phyloP scores from a whole-genome alignment of 2,329 filamentous ascomycete species.

The Fusarium sp. region DNA sequence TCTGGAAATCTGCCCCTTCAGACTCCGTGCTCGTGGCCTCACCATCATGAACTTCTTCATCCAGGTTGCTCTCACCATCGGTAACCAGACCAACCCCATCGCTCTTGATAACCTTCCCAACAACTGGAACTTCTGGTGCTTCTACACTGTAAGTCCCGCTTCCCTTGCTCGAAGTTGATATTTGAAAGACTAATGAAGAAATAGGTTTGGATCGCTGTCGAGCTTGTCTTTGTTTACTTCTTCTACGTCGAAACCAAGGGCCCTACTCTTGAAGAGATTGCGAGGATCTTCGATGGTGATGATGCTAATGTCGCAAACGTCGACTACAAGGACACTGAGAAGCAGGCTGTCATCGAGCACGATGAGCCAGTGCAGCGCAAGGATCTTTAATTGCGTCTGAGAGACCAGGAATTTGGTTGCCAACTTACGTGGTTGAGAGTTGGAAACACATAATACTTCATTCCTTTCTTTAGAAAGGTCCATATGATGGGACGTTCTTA shows the following conservation, averaged over 20 bases:
- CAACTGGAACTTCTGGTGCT: constrained; percentile 75
- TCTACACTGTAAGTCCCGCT: constrained; percentile 63
- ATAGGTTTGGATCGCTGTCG: constrained; percentile 46
- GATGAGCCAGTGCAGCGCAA: constrained; percentile 2
- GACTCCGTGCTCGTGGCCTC: constrained; percentile 68
- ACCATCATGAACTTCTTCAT: constrained; percentile 75
- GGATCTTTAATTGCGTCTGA: background rate
- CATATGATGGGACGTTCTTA: rapidly evolving
- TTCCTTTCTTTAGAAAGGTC: background rate
- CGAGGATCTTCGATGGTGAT: constrained; percentile 77
- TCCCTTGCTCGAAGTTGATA: rapidly evolving
- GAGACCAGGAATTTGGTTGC: background rate
- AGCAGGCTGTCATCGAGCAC: constrained; percentile 15
- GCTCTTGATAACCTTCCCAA: constrained; percentile 71
- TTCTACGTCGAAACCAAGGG: constrained; percentile 78
- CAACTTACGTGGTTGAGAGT: no score
- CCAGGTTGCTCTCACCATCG: constrained; percentile 71
- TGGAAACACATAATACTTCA: background rate
- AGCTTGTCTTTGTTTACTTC: constrained; percentile 73
- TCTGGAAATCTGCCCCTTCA: constrained; percentile 70
- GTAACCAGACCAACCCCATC: constrained; percentile 73
- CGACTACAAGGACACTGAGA: constrained; percentile 6
- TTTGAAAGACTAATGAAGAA: background rate
- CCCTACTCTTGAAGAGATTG: constrained; percentile 71
- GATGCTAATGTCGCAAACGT: constrained; percentile 53